Conservation (phyloP, 495 filamentous ascomycete genomes). For the Penicillium mononematosum region DNA sequence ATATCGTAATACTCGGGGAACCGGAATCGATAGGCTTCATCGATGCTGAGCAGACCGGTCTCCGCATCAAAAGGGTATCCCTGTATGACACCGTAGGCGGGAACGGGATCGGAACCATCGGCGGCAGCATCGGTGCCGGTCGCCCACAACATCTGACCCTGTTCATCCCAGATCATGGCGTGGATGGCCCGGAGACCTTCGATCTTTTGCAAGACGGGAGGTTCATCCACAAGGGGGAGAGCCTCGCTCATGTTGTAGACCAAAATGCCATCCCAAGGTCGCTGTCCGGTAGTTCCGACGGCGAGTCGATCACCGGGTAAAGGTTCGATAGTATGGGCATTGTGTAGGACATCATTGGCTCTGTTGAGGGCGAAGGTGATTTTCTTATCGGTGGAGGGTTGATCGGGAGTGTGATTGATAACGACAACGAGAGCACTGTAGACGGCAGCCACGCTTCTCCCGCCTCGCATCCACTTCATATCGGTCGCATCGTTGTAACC, state of each 20-base stretch:
- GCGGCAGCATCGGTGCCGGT: constrained; percentile 30
- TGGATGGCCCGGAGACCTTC: constrained; percentile 33
- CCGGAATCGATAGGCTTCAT: constrained; percentile 18
- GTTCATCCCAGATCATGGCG: constrained; percentile 34
- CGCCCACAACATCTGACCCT: constrained; percentile 30
- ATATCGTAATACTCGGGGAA: constrained; percentile 19
- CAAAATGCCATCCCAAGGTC: constrained; percentile 30
- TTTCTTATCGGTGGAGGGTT: constrained; percentile 27
- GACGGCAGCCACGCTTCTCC: constrained; percentile 26
- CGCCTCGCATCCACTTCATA: constrained; percentile 29
- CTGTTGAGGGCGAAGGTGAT: constrained; percentile 31
- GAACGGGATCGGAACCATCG: constrained; percentile 28
- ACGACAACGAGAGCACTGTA: constrained; percentile 26
- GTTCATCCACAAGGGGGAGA: constrained; percentile 25
- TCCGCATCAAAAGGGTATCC: constrained; percentile 26
- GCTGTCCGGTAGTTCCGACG: constrained; percentile 29
- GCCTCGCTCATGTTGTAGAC: constrained; percentile 28
- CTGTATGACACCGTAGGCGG: constrained; percentile 26
- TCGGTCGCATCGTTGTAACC: constrained; percentile 33
- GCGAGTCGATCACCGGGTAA: constrained; percentile 27
- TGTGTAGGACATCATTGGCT: constrained; percentile 25
- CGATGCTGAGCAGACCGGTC: constrained; percentile 21
- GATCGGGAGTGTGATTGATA: constrained; percentile 31
- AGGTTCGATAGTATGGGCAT: constrained; percentile 30
- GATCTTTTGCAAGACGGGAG: constrained; percentile 30